phyloP scores from a whole-genome alignment of 495 filamentous ascomycete genomes.

The Podospora didyma region DNA sequence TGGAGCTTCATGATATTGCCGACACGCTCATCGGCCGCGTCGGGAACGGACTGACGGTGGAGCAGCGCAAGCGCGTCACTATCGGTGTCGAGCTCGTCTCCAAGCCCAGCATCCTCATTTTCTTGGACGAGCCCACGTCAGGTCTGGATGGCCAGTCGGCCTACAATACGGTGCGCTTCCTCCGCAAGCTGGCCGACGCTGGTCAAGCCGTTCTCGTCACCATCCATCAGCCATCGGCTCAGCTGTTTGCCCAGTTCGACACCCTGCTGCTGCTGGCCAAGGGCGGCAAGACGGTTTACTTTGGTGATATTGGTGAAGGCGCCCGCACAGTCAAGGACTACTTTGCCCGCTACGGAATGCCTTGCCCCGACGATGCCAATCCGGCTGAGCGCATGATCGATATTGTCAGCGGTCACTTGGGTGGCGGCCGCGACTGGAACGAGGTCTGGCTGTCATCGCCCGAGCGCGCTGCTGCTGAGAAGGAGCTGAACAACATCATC shows the following conservation, averaged over 20 bases:
- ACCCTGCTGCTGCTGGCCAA: conserved; percentile 60
- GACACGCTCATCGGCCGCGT: conserved; percentile 78
- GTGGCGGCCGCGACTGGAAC: conserved; percentile 68
- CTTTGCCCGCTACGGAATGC: conserved; percentile 62
- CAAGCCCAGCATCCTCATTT: conserved; percentile 72
- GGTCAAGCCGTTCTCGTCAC: conserved; percentile 71
- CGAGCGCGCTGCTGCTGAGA: conserved; percentile 56
- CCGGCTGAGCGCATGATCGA: conserved; percentile 85
- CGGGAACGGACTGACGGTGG: conserved; percentile 52
- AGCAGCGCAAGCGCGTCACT: conserved; percentile 62
- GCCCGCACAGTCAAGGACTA: conserved; percentile 34
- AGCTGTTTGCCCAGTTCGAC: conserved; percentile 73
- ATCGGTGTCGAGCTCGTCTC: conserved; percentile 93
- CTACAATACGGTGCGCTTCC: conserved; percentile 73
- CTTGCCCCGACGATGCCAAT: conserved; percentile 62
- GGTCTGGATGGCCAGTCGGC: conserved; percentile 87
- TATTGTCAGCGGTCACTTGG: conserved; percentile 59
- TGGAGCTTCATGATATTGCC: conserved; percentile 74
- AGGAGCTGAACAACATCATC: conserved; percentile 61
- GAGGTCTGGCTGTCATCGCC: conserved; percentile 67
- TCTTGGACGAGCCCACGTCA: conserved; percentile 76
- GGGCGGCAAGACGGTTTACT: conserved; percentile 67
- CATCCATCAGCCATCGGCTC: conserved; percentile 72
- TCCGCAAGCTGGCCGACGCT: conserved; percentile 74
- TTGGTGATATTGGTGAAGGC: conserved; percentile 51